phyloP scores from a whole-genome alignment of 305 asterid genomes.

The Ruellia speciosa region DNA sequence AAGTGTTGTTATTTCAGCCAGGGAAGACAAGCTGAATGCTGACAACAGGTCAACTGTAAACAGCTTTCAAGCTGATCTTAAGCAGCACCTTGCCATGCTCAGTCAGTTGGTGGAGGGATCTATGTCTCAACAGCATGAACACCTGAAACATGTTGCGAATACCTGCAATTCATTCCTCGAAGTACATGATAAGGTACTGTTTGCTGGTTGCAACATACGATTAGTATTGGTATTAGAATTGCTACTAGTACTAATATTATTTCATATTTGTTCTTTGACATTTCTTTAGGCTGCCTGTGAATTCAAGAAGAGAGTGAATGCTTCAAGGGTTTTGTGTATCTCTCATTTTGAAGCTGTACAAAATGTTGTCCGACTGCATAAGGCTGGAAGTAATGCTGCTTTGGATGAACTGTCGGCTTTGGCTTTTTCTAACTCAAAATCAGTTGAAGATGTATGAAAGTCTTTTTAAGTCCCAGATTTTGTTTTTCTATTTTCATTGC shows the following conservation, averaged over 20 bases:
- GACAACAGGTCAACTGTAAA: constrained; percentile 50
- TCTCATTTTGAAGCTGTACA: constrained; percentile 71
- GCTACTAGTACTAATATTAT: neutral
- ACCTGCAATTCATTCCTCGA: constrained; percentile 49
- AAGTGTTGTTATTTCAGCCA: constrained; percentile 31
- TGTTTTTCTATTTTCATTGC: constrained; percentile 4
- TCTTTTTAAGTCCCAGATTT: neutral
- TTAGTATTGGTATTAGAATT: neutral
- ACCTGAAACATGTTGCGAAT: constrained; percentile 49
- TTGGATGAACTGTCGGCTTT: constrained; percentile 50
- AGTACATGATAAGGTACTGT: constrained; percentile 45
- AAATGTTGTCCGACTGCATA: constrained; percentile 58
- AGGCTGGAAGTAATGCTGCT: constrained; percentile 51
- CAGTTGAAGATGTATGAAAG: constrained; percentile 45
- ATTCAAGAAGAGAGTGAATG: constrained; percentile 39
- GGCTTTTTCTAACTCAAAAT: constrained; percentile 38
- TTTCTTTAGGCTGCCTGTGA: constrained; percentile 39
- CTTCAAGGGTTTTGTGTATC: constrained; percentile 41
- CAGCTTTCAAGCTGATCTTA: constrained; percentile 55
- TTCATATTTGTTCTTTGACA: neutral
- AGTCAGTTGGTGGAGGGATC: constrained; percentile 42
- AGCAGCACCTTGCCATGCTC: constrained; percentile 46
- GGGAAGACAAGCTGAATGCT: constrained; percentile 59
- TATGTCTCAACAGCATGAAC: constrained; percentile 46
- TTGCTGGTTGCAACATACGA: neutral